Percentiles rank a stretch among this genome's conserved stretches.
Evolutionary conservation across 306 rosid species (phyloP).

Genomic region (Myrica gale): DNA sequence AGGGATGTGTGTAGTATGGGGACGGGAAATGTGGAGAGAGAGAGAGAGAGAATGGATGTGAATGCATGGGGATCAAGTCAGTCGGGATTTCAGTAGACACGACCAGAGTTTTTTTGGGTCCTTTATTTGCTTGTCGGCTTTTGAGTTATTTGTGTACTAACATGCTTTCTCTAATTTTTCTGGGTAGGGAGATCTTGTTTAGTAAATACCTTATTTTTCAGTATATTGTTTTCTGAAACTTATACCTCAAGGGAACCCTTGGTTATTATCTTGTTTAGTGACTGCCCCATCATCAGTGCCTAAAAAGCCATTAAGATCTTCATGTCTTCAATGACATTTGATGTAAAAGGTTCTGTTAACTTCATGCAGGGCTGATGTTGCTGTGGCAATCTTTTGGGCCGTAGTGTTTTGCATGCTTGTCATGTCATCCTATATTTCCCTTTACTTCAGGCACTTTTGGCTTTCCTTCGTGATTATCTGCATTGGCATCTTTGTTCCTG

Average conservation of each 20-base stretch:
- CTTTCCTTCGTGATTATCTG: conserved; percentile 24
- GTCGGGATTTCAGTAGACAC: background rate
- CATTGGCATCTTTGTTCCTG: conserved; percentile 32
- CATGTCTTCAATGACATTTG: background rate
- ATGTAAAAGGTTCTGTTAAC: conserved; percentile 10
- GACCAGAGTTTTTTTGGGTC: background rate
- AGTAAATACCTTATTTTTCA: no score
- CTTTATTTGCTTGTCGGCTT: background rate
- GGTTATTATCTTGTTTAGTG: background rate
- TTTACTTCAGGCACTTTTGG: conserved; percentile 19
- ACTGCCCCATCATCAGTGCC: background rate
- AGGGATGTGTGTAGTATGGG: background rate
- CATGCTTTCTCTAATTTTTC: background rate
- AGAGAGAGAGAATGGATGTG: conserved; percentile 1
- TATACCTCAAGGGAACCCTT: background rate
- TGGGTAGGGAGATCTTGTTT: no score
- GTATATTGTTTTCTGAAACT: background rate
- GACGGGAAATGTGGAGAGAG: background rate
- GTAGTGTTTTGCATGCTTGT: conserved; percentile 33
- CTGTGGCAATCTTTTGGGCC: conserved; percentile 31
- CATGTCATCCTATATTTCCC: conserved; percentile 27
- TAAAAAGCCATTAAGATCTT: background rate
- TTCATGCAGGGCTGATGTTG: conserved; percentile 34
- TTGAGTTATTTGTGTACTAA: background rate
- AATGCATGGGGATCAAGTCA: background rate